Evolutionary conservation across 2,329 filamentous ascomycete genomes (phyloP), one percentile per base, ranked within the genome.

Genomic region (Bipolaris oryzae): DNA sequence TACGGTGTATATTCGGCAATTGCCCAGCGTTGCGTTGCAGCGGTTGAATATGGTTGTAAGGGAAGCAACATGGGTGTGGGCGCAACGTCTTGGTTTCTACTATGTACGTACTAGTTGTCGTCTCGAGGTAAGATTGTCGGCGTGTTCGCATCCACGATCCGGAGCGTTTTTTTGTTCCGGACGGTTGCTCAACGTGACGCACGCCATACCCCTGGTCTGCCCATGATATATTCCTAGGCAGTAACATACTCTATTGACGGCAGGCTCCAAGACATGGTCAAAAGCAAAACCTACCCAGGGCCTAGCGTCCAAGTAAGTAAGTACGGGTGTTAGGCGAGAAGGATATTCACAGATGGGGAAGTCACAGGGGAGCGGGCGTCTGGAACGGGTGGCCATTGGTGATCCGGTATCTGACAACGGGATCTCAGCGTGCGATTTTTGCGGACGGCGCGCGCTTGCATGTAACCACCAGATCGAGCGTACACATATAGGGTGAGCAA

Each of bases 371-470:
- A 42, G 48, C 13, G 18, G 31, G 23, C 31, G 6, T 37, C 4
- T 25, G 18, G 28, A 23, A n/a, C 37, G 49, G 34, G 16, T 53
- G 42, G 41, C 41, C 42, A 23, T 42, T 35, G 28, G 38, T 33
- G 35, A 41, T 33, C 49, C 45, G 49, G 49, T 37, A 45, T 43
- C 37, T 42, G 41, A 55, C 38, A 31, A 35, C 20, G 11, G 28
- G 41, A 53, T 51, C 42, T 59, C 50, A 16, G 50, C 44, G 42
- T 54, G 50, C 50, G 23, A 42, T 50, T 51, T 59, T 48, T 43
- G 53, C 51, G 41, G 25, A 28, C 25, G 9, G 25, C 25, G 42
- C 15, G 46, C 46, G 46, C 35, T 44, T 53, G 50, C 53, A 55
- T 53, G 38, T 44, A 49, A 13, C 44, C 34, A 53, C 46, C 23